Evolutionary conservation across 2,329 filamentous ascomycete species (phyloP), one percentile per base, ranked within the genome.

Genomic region (Magnaporthiopsis incrustans): DNA sequence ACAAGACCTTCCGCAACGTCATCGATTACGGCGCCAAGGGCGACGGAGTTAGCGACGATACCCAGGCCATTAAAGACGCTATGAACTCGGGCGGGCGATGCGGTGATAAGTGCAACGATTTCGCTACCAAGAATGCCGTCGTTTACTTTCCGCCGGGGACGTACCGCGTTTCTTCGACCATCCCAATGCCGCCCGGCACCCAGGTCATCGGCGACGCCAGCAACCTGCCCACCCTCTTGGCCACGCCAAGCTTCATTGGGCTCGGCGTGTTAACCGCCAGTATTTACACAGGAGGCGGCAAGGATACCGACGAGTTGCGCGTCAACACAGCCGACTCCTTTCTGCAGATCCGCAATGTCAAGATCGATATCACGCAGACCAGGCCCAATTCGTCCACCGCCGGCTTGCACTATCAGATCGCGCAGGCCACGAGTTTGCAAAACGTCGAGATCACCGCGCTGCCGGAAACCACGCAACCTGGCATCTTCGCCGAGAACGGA

Each of bases 381-480:
- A 15, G 14, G 32, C 25, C 26, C 26, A 3, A 25, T 3, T 27
- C 25, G 12, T 8, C 8, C 8, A 12, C 15, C 10, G 50, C 64
- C 8, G 59, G 62, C 22, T 50, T 68, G 12, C 67, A 69, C 58
- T 68, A 64, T 26, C 64, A 67, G 64, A 61, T 67, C 7, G 66
- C 66, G 0, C 66, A 69, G 63, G 67, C 67, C 11, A 68, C 67
- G 3, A 65, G 63, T 62, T 77, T 88, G 15, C 84, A 88, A 70
- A 88, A 88, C 74, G 79, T 87, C 63, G 76, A 82, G 59, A 85
- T 88, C 70, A 75, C 80, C 67, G 82, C 87, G 81, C 80, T 73
- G 73, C 75, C 69, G 75, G 82, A 73, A 14, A 12, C 30, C 8
- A 15, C 5, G 26, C 58, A 60, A 18, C 30, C 7, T 1, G 15